Evolutionary conservation across 805 yeast genomes (phyloP).

Genomic region (Torulaspora franciscae): DNA sequence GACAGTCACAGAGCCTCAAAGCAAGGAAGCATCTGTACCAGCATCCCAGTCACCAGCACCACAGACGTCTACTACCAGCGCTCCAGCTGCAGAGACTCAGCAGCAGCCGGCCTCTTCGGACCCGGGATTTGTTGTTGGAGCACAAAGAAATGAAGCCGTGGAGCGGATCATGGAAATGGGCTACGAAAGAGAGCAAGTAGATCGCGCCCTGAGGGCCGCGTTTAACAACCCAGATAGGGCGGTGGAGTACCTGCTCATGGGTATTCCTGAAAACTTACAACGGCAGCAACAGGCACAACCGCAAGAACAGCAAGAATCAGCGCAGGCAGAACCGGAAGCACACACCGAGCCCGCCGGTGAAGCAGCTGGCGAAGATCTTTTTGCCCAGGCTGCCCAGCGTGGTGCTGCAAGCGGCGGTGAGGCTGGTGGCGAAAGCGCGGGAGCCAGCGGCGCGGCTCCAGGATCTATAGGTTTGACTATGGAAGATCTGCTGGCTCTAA

Average conservation of each 20-base stretch:
- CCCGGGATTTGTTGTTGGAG: conserved; percentile 71
- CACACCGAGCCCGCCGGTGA: conserved; percentile 6
- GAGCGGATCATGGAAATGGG: conserved; percentile 93
- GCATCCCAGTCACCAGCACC: conserved; percentile 12
- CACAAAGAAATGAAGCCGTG: conserved; percentile 71
- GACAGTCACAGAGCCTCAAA: conserved; percentile 26
- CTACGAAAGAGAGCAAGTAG: conserved; percentile 80
- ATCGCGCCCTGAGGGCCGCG: conserved; percentile 88
- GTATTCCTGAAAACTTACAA: conserved; percentile 65
- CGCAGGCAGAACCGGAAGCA: conserved; percentile 5
- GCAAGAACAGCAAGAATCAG: conserved; percentile 17
- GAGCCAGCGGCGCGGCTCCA: conserved; percentile 30
- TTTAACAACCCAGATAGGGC: conserved; percentile 98
- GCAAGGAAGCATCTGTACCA: conserved; percentile 4
- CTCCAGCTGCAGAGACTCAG: conserved; percentile 19
- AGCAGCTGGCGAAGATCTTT: conserved; percentile 34
- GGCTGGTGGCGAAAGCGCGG: conserved; percentile 21
- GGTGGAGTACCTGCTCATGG: conserved; percentile 87
- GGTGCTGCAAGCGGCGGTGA: conserved; percentile 25
- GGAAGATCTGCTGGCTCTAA: conserved; percentile 51
- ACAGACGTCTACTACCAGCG: conserved; percentile 22
- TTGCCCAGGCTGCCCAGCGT: conserved; percentile 44
- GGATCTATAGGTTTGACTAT: conserved; percentile 42
- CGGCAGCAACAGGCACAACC: conserved; percentile 29
- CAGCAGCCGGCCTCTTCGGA: conserved; percentile 29